Evolutionary conservation across 768 basidiomycete genomes (phyloP), one percentile per base, ranked within the genome.

Genomic region (Boletus sensibilis): DNA sequence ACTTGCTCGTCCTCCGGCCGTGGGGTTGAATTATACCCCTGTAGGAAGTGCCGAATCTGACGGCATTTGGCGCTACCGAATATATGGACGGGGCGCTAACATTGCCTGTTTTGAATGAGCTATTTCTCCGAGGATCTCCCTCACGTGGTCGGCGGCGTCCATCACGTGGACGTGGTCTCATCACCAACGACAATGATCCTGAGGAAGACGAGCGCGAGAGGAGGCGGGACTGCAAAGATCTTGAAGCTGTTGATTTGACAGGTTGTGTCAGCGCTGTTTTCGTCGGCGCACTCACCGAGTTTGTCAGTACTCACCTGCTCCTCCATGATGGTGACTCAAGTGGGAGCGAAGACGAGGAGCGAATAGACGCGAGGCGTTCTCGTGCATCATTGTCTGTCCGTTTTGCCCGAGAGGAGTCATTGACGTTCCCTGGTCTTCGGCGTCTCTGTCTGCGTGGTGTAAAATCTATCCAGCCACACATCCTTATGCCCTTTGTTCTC

Each of bases 41-140:
- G 25, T 66, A 95, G 92, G 93, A 96, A 81, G 85, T 88, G 74
- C 92, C 93, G 0, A 94, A 94, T 61, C 76, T 98, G 12, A 78
- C 78, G 18, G 81, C 86, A 10, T 93, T 99, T 60, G 95, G 95
- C n/a, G 94, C 93, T 6, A 98, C 96, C 2, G 96, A 99, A 71
- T 99, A 98, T 69, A 98, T 99, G 92, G 96, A 99, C 62, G 88
- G 91, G 4, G 88, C 96, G 1, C 78, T 99, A 40, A 91, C 88
- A 13, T 76, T 90, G 16, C 79, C 87, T 0, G 94, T 98, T 18
- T 76, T 99, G 12, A 90, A 86, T 52, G 96, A 98, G 67, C 75
- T 99, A 18, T 86, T 99, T 65, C 84, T 98, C 57, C 87, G 96
- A 29, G 95, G 96, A 27, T 74, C 78, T 8, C 81, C 84, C 10